phyloP scores from a whole-genome alignment of 2,329 filamentous ascomycete genomes.

The Graphilbum fragrans region DNA sequence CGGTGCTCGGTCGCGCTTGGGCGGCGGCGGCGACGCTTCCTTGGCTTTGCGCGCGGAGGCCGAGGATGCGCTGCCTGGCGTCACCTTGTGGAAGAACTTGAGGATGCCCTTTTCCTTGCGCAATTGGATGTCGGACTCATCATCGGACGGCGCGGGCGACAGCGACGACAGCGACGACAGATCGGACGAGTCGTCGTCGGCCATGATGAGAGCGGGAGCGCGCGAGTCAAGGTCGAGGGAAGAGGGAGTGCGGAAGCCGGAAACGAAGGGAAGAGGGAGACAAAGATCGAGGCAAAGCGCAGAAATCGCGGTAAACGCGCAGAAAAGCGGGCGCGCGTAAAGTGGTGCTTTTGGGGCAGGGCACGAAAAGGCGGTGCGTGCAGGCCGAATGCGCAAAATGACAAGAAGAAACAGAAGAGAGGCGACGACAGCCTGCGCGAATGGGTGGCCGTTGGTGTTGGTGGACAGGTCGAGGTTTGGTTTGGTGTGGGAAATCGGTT shows the following conservation, averaged over 20 bases:
- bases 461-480: not conserved
- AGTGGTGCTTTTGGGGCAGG: too few species aligned
- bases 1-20: conserved; percentile 60
- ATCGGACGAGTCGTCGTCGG: conserved; percentile 51
- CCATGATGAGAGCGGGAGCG: conserved; percentile 27
- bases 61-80: conserved; percentile 18
- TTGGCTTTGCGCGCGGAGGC: conserved; percentile 16
- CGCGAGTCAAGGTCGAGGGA: not conserved
- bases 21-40: conserved; percentile 34
- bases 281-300: conserved; percentile 1
- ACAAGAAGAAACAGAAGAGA: too few species aligned
- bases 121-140: conserved; percentile 37
- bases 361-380: too few species aligned
- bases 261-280: not conserved
- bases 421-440: too few species aligned
- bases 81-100: conserved; percentile 54
- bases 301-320: not conserved
- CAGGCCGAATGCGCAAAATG: too few species aligned
- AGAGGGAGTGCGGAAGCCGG: not conserved
- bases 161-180: conserved; percentile 42
- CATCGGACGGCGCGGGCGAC: conserved; percentile 39
- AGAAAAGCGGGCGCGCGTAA: too few species aligned
- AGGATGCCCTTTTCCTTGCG: conserved; percentile 44
- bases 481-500: too few species aligned
- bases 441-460: too few species aligned